These are phyloP conservation scores for Entrophospora sp. DNA, from an alignment of 192 early-diverging fungal genomes.

Conservation along the genomic window DNA sequence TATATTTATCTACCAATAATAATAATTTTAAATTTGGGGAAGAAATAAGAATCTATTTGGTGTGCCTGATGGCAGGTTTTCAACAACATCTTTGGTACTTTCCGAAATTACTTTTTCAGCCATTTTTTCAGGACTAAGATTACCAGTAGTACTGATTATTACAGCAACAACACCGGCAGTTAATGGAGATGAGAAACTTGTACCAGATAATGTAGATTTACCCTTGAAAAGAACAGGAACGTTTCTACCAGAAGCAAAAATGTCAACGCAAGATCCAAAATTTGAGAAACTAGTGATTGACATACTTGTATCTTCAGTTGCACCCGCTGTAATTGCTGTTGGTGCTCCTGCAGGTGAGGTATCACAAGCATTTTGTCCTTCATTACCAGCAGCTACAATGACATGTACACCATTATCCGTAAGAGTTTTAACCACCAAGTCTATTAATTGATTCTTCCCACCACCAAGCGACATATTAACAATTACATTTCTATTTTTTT, in stretches of 20 bases:
- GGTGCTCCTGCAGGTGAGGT: slow-evolving; percentile 65
- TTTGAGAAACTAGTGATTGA: slow-evolving; percentile 74
- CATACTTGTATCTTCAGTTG: slow-evolving; percentile 57
- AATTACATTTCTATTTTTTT: not conserved
- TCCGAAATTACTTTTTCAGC: too few species aligned
- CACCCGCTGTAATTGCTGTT: slow-evolving; percentile 77
- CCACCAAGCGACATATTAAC: slow-evolving; percentile 89
- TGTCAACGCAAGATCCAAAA: slow-evolving; percentile 74
- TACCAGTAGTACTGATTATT: too few species aligned
- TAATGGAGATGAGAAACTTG: too few species aligned
- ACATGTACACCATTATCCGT: slow-evolving; percentile 61
- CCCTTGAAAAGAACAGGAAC: too few species aligned
- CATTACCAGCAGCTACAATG: slow-evolving; percentile 83
- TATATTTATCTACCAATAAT: too few species aligned
- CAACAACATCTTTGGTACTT: too few species aligned
- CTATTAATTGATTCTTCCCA: slow-evolving; percentile 64
- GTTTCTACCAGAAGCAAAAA: slow-evolving; percentile 77
- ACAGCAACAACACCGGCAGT: too few species aligned
- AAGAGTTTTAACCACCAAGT: slow-evolving; percentile 32
- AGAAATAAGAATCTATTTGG: too few species aligned
- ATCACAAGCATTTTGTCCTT: slow-evolving; percentile 61
- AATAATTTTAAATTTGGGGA: too few species aligned
- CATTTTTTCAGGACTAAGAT: too few species aligned
- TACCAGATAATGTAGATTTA: too few species aligned
- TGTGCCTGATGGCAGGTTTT: too few species aligned